These are phyloP conservation scores for Hygrocybe punicea DNA, from an alignment of 768 basidiomycete genomes.

Conservation along the genomic window DNA sequence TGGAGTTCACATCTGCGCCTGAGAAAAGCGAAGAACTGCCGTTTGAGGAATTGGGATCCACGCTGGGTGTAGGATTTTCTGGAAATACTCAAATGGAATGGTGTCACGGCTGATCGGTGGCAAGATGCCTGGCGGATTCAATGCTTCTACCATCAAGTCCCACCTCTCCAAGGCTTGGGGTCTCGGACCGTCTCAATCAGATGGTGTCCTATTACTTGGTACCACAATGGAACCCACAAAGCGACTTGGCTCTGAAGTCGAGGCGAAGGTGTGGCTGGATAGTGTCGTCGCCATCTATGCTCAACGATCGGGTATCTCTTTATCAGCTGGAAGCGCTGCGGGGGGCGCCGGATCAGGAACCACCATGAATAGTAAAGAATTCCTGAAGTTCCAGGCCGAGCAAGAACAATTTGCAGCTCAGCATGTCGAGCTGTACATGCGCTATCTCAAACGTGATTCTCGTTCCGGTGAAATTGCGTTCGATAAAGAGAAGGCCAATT, in stretches of 20 bases:
- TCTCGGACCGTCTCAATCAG: slow-evolving; percentile 84
- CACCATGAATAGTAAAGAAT: slow-evolving; percentile 96
- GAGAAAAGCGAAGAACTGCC: slow-evolving; percentile 98
- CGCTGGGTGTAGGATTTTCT: slow-evolving; percentile 73
- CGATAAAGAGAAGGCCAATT: no score
- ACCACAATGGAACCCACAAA: no score
- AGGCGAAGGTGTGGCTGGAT: no score
- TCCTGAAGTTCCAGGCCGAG: slow-evolving; percentile 91
- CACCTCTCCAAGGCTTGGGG: slow-evolving; percentile 94
- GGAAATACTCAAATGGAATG: slow-evolving; percentile 89
- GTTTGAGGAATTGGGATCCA: slow-evolving; percentile 90
- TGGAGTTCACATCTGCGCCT: slow-evolving; percentile 86
- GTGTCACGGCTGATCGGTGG: slow-evolving; percentile 81
- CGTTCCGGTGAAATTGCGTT: no score
- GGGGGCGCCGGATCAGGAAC: slow-evolving; percentile 76
- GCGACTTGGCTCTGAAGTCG: no score
- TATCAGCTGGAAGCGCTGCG: no score
- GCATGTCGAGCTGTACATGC: slow-evolving; percentile 95
- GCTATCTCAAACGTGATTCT: no score
- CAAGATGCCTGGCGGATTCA: slow-evolving; percentile 99
- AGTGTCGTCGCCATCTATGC: no score
- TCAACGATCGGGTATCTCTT: no score
- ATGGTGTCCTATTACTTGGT: no score
- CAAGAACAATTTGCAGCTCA: slow-evolving; percentile 90
- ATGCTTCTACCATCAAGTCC: slow-evolving; percentile 82